Conservation (phyloP, 495 filamentous ascomycete species). For the Penicillium cinerascens region DNA sequence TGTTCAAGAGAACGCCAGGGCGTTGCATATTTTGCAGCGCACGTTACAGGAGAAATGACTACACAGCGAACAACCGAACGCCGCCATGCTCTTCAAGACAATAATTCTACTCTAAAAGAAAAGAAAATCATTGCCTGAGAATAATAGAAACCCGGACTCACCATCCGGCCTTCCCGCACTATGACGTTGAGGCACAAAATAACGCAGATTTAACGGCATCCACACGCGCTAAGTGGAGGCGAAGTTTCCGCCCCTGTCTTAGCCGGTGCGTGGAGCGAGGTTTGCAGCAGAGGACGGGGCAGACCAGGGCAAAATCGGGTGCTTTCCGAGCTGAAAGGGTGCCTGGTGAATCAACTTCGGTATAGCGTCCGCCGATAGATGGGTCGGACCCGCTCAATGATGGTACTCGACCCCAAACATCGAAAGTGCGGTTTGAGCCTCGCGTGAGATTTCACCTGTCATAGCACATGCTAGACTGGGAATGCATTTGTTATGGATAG, state of each 20-base stretch:
- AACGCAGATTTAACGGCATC: background rate
- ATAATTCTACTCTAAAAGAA: background rate
- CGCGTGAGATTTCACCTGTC: background rate
- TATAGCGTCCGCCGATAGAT: too few species aligned
- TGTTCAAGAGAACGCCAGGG: background rate
- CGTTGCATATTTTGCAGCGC: background rate
- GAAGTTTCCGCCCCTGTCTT: background rate
- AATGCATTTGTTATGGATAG: background rate
- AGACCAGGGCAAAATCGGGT: too few species aligned
- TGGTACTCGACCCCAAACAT: background rate
- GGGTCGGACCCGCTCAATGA: background rate
- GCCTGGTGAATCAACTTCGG: too few species aligned
- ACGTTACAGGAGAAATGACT: background rate
- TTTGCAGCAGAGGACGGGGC: too few species aligned
- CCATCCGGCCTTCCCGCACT: background rate
- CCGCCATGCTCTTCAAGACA: background rate
- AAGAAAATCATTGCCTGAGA: background rate
- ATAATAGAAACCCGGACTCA: background rate
- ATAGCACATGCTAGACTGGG: background rate
- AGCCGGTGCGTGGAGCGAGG: too few species aligned
- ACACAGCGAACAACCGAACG: background rate
- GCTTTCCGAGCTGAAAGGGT: too few species aligned
- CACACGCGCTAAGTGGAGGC: constrained; percentile 1
- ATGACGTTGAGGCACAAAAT: constrained; percentile 4
- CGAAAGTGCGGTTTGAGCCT: background rate